Conservation (phyloP, 2,329 filamentous ascomycete species). For the Fusarium robinianum region DNA sequence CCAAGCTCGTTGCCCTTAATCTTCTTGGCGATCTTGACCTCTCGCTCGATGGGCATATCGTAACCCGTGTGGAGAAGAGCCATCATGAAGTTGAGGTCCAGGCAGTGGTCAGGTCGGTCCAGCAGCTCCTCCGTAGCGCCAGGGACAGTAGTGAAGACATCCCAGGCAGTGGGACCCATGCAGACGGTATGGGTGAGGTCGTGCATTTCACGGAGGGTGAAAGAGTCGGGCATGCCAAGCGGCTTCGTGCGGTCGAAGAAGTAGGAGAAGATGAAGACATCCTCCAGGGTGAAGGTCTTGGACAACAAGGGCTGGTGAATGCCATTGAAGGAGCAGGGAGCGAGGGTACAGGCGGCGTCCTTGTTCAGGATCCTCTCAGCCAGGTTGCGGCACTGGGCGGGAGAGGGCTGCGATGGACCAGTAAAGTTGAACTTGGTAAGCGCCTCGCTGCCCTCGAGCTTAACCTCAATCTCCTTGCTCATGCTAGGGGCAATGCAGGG, state of each 20-base stretch:
- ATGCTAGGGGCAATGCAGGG: conserved; percentile 86
- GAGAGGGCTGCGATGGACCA: conserved; percentile 73
- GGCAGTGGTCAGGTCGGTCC: conserved; percentile 85
- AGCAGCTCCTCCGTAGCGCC: conserved; percentile 79
- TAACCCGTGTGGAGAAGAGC: conserved; percentile 92
- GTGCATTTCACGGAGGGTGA: conserved; percentile 87
- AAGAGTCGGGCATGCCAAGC: conserved; percentile 97
- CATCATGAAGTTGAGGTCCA: conserved; percentile 97
- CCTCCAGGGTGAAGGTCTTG: conserved; percentile 90
- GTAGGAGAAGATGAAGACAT: conserved; percentile 96
- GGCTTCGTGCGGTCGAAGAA: conserved; percentile 95
- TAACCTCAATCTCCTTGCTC: conserved; percentile 72
- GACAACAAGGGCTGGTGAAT: conserved; percentile 90
- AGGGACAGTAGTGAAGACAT: conserved; percentile 75
- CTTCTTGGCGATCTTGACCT: conserved; percentile 98
- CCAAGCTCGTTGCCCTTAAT: conserved; percentile 96
- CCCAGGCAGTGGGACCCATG: conserved; percentile 76
- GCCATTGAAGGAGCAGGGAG: conserved; percentile 98
- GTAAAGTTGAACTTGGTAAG: conserved; percentile 79
- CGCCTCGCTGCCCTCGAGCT: conserved; percentile 64
- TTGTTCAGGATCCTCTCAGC: conserved; percentile 92
- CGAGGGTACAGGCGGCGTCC: conserved; percentile 76
- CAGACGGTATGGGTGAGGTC: conserved; percentile 86
- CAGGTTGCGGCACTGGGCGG: conserved; percentile 86
- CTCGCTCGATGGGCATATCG: conserved; percentile 94